Evolutionary conservation across 805 yeast species (phyloP).

Genomic region (Priceomyces castillae): DNA sequence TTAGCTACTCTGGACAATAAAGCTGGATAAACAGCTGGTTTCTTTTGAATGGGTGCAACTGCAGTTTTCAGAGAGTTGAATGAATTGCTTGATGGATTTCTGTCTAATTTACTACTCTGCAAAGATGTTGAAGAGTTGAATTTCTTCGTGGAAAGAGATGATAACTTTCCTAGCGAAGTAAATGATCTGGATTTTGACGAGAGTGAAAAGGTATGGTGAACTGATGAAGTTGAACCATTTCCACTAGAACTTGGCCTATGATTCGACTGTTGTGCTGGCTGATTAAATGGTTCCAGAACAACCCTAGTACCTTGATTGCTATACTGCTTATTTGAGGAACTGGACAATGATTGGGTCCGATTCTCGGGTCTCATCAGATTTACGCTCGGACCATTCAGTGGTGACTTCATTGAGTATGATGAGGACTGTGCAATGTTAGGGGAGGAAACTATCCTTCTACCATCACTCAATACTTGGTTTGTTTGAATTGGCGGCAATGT

Average conservation of each 20-base stretch:
- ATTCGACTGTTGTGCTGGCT: constrained; percentile 7
- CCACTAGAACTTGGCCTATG: constrained; percentile 17
- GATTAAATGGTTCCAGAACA: constrained; percentile 7
- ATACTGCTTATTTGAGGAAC: constrained; percentile 15
- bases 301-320: constrained; percentile 7
- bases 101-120: constrained; percentile 24
- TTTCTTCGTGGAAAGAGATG: constrained; percentile 41
- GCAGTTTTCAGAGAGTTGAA: constrained; percentile 42
- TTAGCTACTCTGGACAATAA: constrained; percentile 80
- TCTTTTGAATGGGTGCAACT: constrained; percentile 38
- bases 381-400: constrained; percentile 9
- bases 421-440: constrained; percentile 19
- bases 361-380: constrained; percentile 8
- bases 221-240: constrained; percentile 16
- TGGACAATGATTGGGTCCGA: constrained; percentile 31
- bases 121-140: constrained; percentile 34
- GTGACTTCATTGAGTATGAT: constrained; percentile 7
- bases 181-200: constrained; percentile 41
- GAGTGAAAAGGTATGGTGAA: constrained; percentile 35
- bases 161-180: constrained; percentile 39
- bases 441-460: constrained; percentile 31
- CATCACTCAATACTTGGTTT: constrained; percentile 12
- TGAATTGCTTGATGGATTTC: constrained; percentile 28
- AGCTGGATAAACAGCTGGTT: constrained; percentile 87
- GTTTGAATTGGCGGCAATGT: constrained; percentile 16